phyloP scores from a whole-genome alignment of 805 yeast genomes.

The Metschnikowia shivogae region DNA sequence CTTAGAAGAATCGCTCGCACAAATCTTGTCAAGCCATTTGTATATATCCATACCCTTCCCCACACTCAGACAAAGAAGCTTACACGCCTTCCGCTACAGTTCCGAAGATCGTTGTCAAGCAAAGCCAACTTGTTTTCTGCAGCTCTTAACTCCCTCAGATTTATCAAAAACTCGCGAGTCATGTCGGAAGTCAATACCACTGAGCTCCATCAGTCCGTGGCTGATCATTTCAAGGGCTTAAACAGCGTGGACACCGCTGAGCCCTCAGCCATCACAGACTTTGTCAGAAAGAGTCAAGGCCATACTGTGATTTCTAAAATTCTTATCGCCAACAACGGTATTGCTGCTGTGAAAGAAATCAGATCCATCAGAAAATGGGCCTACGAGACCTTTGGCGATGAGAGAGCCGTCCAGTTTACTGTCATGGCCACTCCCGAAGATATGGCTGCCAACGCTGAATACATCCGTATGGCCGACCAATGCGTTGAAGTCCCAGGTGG shows the following conservation, averaged over 20 bases:
- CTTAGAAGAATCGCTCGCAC: constrained; percentile 5
- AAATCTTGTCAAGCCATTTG: constrained; percentile 4
- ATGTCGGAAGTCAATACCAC: constrained; percentile 17
- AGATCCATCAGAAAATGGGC: constrained; percentile 98
- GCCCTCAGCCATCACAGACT: constrained; percentile 74
- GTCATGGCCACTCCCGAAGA: constrained; percentile 99
- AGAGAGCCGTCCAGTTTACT: constrained; percentile 86
- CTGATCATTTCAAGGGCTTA: constrained; percentile 76
- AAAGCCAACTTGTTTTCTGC: neutral
- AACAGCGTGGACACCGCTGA: constrained; percentile 76
- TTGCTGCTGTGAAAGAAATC: constrained; percentile 98
- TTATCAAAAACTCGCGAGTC: constrained; percentile 2
- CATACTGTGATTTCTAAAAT: constrained; percentile 90
- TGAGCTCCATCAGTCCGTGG: constrained; percentile 36
- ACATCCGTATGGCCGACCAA: constrained; percentile 98
- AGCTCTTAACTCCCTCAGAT: constrained; percentile 1
- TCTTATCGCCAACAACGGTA: constrained; percentile 96
- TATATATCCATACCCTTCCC: constrained; percentile 3
- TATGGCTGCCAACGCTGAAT: constrained; percentile 93
- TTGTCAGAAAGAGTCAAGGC: constrained; percentile 82
- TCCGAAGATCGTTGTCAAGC: constrained; percentile 1
- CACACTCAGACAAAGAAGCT: neutral
- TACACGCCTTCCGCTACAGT: neutral
- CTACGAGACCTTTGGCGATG: constrained; percentile 97
- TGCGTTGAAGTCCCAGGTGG: constrained; percentile 99